Evolutionary conservation across 2,329 filamentous ascomycete genomes (phyloP), one percentile per base, ranked within the genome.

Genomic region (Colletotrichum simmondsii): DNA sequence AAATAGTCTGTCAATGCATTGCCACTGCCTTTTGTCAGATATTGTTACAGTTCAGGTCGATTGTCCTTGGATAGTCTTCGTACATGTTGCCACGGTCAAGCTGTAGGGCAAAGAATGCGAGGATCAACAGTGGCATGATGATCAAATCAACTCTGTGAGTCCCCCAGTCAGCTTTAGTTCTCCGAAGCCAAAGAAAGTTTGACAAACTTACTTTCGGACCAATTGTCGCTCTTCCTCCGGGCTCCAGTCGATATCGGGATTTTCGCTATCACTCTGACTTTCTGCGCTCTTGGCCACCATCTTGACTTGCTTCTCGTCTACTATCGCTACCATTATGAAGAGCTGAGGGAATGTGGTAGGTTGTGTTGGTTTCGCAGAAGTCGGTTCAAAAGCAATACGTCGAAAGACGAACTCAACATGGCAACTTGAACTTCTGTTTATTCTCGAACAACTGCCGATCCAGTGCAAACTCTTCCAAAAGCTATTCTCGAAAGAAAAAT

Each of bases 91-190:
- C 77, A 8, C 79, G 75, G 59, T 81, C 80, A 16, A 81, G 72
- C 54, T 81, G 86, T 62, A 88, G 82, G 10, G 83, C 84, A 5
- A 86, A 83, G 28, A 88, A 83, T 1, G 83, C 85, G 0, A 88
- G 77, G 22, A 85, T 81, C 5, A 88, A 79, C 0, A 88, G 78
- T 0, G 85, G 86, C 54, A 88, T 82, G 1, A 88, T 82, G 10
- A 82, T 82, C 11, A 80, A 74, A 64, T 88, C 86, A 14, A 86
- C 80, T 76, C 85, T 88, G 65, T 22, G 30, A n/a, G 12, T 30
- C 11, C 2, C 4, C 2, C 5, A 28, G 3, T 62, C 26, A 54
- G 60, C 24, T n/a, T 19, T 14, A 46, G 26, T n/a, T 19, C 16
- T n/a, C 22, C 42, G 16, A 11, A 32, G 5, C 5, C 14, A 19